phyloP scores from a whole-genome alignment of 2,329 filamentous ascomycete genomes.

The Clarireedia monteithiana region DNA sequence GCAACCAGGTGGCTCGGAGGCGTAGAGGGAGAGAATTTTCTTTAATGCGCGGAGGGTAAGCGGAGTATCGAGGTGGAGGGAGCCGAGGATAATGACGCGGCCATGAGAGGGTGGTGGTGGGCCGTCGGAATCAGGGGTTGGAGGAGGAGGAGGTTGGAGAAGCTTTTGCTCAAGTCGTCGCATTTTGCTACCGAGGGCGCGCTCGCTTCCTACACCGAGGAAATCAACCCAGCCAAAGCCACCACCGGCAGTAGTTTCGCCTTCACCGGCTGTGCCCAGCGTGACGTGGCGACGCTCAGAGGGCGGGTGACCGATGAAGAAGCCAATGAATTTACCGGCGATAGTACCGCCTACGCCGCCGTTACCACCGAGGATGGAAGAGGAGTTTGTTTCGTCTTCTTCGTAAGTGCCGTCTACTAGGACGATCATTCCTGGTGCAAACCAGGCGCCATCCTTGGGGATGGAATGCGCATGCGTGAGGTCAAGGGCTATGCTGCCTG shows the following conservation, averaged over 20 bases:
- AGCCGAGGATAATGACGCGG: conserved; percentile 69
- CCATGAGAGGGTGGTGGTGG: conserved; percentile 34
- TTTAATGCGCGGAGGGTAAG: conserved; percentile 73
- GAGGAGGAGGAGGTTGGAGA: conserved; percentile 34
- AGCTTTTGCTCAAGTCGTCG: conserved; percentile 66
- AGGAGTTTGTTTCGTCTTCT: conserved; percentile 70
- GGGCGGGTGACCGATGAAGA: conserved; percentile 85
- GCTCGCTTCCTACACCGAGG: conserved; percentile 81
- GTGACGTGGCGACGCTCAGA: conserved; percentile 78
- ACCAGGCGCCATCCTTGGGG: conserved; percentile 83
- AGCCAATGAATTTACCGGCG: conserved; percentile 84
- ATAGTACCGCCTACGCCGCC: conserved; percentile 83
- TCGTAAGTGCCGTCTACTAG: conserved; percentile 94
- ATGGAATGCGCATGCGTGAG: conserved; percentile 73
- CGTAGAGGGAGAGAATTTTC: conserved; percentile 70
- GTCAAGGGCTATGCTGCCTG: conserved; percentile 80
- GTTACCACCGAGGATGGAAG: conserved; percentile 64
- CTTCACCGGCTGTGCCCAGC: conserved; percentile 57
- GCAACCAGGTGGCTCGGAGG: conserved; percentile 51
- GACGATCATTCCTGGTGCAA: conserved; percentile 92
- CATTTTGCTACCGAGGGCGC: conserved; percentile 77
- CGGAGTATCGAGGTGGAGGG: conserved; percentile 80
- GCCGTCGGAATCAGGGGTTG: conserved; percentile 10
- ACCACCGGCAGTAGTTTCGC: conserved; percentile 57
- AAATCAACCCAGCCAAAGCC: conserved; percentile 98